A percentile compares a stretch with the other conserved stretches of the same genome.
Conservation (phyloP, 179 eudicot genomes). For the Pouteria campechiana region DNA sequence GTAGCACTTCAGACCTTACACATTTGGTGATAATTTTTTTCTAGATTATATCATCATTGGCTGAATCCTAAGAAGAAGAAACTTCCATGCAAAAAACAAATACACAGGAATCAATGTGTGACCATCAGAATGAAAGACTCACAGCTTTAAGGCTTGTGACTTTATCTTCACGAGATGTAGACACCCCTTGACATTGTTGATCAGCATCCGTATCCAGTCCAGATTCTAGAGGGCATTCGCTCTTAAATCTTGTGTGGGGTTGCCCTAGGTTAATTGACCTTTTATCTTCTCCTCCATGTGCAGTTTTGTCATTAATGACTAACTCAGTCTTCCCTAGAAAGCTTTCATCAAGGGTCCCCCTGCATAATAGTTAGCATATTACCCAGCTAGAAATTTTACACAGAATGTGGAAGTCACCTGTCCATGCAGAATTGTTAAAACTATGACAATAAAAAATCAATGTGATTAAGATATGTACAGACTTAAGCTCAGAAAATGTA, state of each 20-base stretch:
- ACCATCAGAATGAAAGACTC: conserved; percentile 19
- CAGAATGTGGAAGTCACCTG: too few species aligned
- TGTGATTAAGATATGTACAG: too few species aligned
- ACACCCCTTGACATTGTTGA: conserved; percentile 71
- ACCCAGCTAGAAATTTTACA: too few species aligned
- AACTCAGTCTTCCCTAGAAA: too few species aligned
- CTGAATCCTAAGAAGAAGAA: too few species aligned
- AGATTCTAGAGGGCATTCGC: conserved; percentile 65
- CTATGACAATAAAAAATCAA: too few species aligned
- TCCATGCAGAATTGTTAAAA: too few species aligned
- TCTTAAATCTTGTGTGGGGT: conserved; percentile 59
- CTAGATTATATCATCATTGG: neutral
- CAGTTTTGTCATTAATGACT: too few species aligned
- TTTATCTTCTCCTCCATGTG: conserved; percentile 64
- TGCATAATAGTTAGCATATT: too few species aligned
- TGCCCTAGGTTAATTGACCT: conserved; percentile 49
- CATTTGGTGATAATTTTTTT: neutral
- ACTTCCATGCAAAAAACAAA: too few species aligned
- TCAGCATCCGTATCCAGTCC: conserved; percentile 78
- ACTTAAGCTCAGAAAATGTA: too few species aligned
- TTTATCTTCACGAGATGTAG: conserved; percentile 89
- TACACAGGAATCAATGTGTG: neutral
- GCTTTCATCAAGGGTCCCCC: conserved; percentile 24
- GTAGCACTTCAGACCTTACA: neutral
- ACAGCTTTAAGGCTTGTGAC: conserved; percentile 96